These are phyloP conservation scores for Lotmaria passim DNA, from an alignment of 208 protist species.

Conservation along the genomic window DNA sequence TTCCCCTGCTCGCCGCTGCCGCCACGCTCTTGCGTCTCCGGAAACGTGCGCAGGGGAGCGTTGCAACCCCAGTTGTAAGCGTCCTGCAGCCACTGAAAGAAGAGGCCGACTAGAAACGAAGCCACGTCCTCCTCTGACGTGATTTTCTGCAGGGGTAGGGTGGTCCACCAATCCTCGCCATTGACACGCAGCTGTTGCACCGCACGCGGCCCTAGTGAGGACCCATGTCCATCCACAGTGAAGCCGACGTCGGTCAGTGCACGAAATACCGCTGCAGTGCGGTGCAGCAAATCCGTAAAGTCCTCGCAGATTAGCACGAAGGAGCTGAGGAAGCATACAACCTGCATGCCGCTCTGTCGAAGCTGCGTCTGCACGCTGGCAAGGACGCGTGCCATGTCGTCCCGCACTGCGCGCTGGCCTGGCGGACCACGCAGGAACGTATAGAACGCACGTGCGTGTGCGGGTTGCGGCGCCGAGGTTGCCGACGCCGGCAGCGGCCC, in stretches of 20 bases:
- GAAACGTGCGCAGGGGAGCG: constrained; percentile 46
- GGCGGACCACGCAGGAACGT: constrained; percentile 58
- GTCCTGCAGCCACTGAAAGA: constrained; percentile 73
- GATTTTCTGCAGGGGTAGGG: constrained; percentile 42
- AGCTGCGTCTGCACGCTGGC: constrained; percentile 48
- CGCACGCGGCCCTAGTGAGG: constrained; percentile 49
- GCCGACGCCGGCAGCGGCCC: constrained; percentile 7
- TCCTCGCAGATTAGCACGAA: constrained; percentile 50
- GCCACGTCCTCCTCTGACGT: constrained; percentile 41
- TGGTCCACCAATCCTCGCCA: constrained; percentile 45
- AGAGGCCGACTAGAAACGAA: constrained; percentile 50
- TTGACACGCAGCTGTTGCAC: constrained; percentile 28
- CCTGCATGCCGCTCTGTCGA: constrained; percentile 27
- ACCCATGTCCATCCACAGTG: constrained; percentile 44
- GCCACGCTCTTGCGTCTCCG: neutral
- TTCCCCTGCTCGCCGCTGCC: neutral
- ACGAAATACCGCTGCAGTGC: constrained; percentile 61
- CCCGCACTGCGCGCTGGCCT: constrained; percentile 47
- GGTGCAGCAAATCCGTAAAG: constrained; percentile 58
- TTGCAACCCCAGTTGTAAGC: constrained; percentile 63
- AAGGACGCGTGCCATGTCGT: constrained; percentile 54
- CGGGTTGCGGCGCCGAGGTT: no score
- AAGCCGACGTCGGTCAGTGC: constrained; percentile 59
- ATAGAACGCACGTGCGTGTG: constrained; percentile 29
- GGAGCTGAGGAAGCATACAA: constrained; percentile 53